These are phyloP conservation scores for Sclerotinia trifoliorum DNA, from an alignment of 2,329 filamentous ascomycete species.

Conservation along the genomic window DNA sequence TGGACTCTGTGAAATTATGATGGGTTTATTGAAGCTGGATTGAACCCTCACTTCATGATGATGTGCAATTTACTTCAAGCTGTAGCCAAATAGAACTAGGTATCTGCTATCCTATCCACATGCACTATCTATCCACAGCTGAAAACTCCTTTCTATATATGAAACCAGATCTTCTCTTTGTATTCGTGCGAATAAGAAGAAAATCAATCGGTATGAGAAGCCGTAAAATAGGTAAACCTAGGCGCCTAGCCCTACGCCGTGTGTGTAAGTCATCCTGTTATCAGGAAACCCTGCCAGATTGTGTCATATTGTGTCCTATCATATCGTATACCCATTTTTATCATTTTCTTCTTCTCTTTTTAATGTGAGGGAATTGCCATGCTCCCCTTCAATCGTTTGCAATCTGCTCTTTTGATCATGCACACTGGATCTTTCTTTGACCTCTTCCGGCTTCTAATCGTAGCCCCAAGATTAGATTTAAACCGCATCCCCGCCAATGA, in stretches of 20 bases:
- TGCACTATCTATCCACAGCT: too few relatives aligned
- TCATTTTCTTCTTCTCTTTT: background rate
- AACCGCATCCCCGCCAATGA: conserved; percentile 25
- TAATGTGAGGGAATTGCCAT: background rate
- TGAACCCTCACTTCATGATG: background rate
- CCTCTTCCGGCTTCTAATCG: background rate
- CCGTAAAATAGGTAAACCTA: background rate
- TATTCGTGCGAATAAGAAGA: background rate
- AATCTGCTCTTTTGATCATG: too few relatives aligned
- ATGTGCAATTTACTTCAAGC: background rate
- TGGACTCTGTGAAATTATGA: background rate
- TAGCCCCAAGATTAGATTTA: background rate
- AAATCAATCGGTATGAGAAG: background rate
- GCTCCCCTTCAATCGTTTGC: too few relatives aligned
- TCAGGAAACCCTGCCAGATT: background rate
- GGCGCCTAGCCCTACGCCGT: background rate
- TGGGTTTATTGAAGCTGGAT: too few relatives aligned
- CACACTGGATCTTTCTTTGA: background rate
- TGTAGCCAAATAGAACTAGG: background rate
- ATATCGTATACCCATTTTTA: background rate
- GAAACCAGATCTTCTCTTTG: background rate
- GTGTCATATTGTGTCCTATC: background rate
- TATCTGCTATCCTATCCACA: background rate
- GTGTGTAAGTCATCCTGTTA: background rate
- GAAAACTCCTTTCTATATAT: background rate